phyloP scores from a whole-genome alignment of 208 protist species.

The Trypanosoma cruzi region DNA sequence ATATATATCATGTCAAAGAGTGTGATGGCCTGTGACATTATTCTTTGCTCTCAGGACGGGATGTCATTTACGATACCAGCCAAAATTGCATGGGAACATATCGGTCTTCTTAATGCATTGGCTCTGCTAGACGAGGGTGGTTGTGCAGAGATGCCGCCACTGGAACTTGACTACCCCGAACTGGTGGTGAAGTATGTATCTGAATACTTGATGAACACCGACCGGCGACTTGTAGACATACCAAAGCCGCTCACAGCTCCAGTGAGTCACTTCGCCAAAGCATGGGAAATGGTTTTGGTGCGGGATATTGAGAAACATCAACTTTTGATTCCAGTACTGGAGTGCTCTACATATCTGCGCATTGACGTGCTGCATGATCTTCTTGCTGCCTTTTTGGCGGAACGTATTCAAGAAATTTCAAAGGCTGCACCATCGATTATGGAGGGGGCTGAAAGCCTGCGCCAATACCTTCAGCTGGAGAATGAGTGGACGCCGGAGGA shows the following conservation, averaged over 20 bases:
- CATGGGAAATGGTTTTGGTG: constrained; percentile 51
- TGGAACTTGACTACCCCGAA: constrained; percentile 26
- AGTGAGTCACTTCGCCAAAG: constrained; percentile 29
- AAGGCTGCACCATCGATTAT: constrained; percentile 64
- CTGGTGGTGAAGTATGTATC: constrained; percentile 11
- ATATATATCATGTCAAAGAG: neutral
- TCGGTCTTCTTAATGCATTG: constrained; percentile 23
- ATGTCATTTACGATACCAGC: constrained; percentile 10
- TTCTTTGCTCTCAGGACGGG: constrained; percentile 6
- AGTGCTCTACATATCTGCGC: constrained; percentile 50
- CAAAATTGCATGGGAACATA: constrained; percentile 18
- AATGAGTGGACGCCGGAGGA: constrained; percentile 83
- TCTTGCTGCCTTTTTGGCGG: constrained; percentile 54
- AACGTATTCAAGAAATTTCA: constrained; percentile 63
- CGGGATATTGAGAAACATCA: constrained; percentile 35
- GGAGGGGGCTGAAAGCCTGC: constrained; percentile 58
- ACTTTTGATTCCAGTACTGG: constrained; percentile 46
- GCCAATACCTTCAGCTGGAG: constrained; percentile 56
- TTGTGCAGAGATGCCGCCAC: constrained; percentile 12
- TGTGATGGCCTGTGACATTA: constrained; percentile 15
- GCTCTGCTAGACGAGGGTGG: constrained; percentile 24
- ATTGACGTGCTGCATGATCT: constrained; percentile 49
- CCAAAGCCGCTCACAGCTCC: constrained; percentile 42
- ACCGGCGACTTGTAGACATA: constrained; percentile 37
- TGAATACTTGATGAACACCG: constrained; percentile 24